Percentiles rank a stretch among this genome's conserved stretches.
These are phyloP conservation scores for Arthrobotrys iridis DNA, from an alignment of 2,329 filamentous ascomycete species.

Conservation along the genomic window DNA sequence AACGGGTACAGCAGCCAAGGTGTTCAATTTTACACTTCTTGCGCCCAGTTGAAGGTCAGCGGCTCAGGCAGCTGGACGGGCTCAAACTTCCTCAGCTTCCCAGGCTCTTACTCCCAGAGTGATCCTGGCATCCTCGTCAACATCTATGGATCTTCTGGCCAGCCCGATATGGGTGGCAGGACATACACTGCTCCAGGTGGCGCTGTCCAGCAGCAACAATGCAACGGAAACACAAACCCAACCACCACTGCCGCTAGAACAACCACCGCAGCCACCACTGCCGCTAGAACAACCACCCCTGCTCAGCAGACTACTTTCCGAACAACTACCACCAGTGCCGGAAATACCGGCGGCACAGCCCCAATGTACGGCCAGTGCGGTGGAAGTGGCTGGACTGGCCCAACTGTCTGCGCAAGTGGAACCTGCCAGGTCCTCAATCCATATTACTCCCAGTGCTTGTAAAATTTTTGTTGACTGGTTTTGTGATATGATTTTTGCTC, in stretches of 20 bases:
- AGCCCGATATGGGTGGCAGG: constrained; percentile 34
- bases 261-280: not conserved
- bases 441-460: constrained; percentile 58
- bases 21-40: constrained; percentile 65
- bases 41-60: constrained; percentile 64
- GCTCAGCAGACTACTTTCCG: constrained; percentile 1
- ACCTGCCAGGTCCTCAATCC: constrained; percentile 60
- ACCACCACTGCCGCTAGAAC: constrained; percentile 14
- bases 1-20: constrained; percentile 61
- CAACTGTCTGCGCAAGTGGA: constrained; percentile 60
- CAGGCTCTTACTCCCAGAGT: constrained; percentile 60
- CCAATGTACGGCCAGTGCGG: constrained; percentile 60
- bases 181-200: constrained; percentile 52
- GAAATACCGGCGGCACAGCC: constrained; percentile 42
- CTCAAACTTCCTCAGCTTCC: constrained; percentile 58
- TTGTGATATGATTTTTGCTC: not conserved
- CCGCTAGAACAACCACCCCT: constrained; percentile 9
- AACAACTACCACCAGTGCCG: constrained; percentile 1
- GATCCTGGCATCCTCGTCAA: constrained; percentile 58
- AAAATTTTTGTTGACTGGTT: not conserved
- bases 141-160: constrained; percentile 46
- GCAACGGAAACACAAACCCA: constrained; percentile 17
- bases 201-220: constrained; percentile 26
- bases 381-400: constrained; percentile 59
- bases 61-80: constrained; percentile 60